Base-by-base conservation (phyloP, 2,329 filamentous ascomycete species). In the Akanthomyces uredinophilus region DNA sequence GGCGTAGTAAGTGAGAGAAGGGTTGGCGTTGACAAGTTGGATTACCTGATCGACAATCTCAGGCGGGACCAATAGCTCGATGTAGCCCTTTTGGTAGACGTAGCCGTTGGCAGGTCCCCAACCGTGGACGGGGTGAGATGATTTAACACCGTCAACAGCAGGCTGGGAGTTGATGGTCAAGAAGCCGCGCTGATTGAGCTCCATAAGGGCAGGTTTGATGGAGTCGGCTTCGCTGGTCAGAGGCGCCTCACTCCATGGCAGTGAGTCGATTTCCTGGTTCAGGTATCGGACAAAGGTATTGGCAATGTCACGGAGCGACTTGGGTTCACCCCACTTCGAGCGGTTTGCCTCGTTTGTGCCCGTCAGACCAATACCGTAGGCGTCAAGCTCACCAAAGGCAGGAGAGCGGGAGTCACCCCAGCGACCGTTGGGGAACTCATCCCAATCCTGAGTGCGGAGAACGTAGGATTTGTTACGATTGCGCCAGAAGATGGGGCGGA, bases 161-260 rank as follows among this genome's bases (percentile, higher is more conserved):
- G 95, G 95, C 77, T 99, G 95, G 1, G 95, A 98, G 79, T 99
- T 99, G 78, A 99, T 92, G 44, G 95, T 98, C 64, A 99, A 79
- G 64, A 99, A 83, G 20, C 95, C 95, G 39, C 92, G 87, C 69
- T 83, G 81, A 81, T 98, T 99, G 65, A 99, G 83, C 35, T 87
- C 82, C 63, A 96, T 83, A 56, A 99, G 84, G 66, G 92, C 84
- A 18, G 87, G 74, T 68, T 87, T 89, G 72, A 99, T 93, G 24
- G 83, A 79, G 66, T 92, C 86, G 35, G 93, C 90, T 75, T 98
- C 95, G 55, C 83, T 82, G 4, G 91, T 90, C 66, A 99, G 92
- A 4, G 91, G 87, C 4, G 90, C 84, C 74, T 99, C 95, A 68
- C 93, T 97, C 95, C 95, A 99, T 1, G 95, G 95, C 64, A 99